These are phyloP conservation scores for Citrus sinensis DNA, from an alignment of 345 rosid genomes.

Conservation along the genomic window DVS_A1.0 CM039161.1:3907001-3907500, in stretches of 20 bases:
- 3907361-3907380: neutral
- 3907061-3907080: neutral
- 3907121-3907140: neutral
- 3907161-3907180: slow-evolving; percentile 86
- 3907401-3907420: slow-evolving; percentile 95
- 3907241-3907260: slow-evolving; percentile 77
- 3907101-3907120: neutral
- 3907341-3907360: neutral
- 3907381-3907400: slow-evolving; percentile 18
- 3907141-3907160: neutral
- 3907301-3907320: slow-evolving; percentile 30
- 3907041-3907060: neutral
- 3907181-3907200: slow-evolving; percentile 67
- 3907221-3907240: slow-evolving; percentile 88
- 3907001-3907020: neutral
- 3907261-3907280: slow-evolving; percentile 80
- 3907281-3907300: slow-evolving; percentile 86
- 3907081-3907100: neutral
- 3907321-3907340: neutral
- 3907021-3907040: neutral
- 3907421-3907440: slow-evolving; percentile 98
- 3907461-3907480: slow-evolving; percentile 88
- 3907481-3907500: slow-evolving; percentile 68
- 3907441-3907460: slow-evolving; percentile 94
- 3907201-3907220: slow-evolving; percentile 78